A percentile compares a stretch with the other conserved stretches of the same genome.
phyloP scores from a whole-genome alignment of 768 basidiomycete species.

The Lactarius evosmus region DNA sequence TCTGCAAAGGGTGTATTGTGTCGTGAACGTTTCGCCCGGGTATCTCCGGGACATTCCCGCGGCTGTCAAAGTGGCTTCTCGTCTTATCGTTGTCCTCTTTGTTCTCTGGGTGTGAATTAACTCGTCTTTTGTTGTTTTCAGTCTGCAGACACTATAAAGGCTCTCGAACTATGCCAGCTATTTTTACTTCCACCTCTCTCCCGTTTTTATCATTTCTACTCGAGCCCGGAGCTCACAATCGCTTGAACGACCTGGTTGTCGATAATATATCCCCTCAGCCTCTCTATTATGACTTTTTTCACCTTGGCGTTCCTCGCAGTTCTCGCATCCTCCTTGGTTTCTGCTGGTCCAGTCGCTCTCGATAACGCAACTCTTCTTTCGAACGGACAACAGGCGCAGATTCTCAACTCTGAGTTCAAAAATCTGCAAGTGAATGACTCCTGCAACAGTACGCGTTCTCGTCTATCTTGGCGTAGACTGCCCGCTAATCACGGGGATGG shows the following conservation, averaged over 20 bases:
- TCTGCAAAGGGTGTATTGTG: conserved; percentile 16
- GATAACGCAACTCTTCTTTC: conserved; percentile 43
- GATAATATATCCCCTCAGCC: background rate
- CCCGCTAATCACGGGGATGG: background rate
- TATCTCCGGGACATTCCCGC: conserved; percentile 21
- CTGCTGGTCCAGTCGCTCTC: conserved; percentile 36
- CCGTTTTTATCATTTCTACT: background rate
- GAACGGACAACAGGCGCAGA: conserved; percentile 51
- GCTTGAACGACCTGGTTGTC: conserved; percentile 12
- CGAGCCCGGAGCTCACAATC: conserved; percentile 25
- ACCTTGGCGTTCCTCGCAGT: conserved; percentile 29
- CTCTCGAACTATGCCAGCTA: background rate
- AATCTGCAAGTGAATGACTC: conserved; percentile 40
- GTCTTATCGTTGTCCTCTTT: background rate
- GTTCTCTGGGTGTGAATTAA: background rate
- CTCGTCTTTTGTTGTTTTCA: conserved; percentile 7
- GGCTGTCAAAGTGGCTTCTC: background rate
- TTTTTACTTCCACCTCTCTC: background rate
- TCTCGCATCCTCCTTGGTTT: conserved; percentile 32
- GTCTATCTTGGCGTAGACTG: background rate
- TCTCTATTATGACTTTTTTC: conserved; percentile 14
- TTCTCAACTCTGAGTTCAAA: conserved; percentile 47
- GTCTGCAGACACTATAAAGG: conserved; percentile 1
- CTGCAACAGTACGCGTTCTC: conserved; percentile 42
- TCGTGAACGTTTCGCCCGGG: conserved; percentile 13